Base-by-base conservation (phyloP, 306 rosid genomes). In the Vigna hirtella region DNA sequence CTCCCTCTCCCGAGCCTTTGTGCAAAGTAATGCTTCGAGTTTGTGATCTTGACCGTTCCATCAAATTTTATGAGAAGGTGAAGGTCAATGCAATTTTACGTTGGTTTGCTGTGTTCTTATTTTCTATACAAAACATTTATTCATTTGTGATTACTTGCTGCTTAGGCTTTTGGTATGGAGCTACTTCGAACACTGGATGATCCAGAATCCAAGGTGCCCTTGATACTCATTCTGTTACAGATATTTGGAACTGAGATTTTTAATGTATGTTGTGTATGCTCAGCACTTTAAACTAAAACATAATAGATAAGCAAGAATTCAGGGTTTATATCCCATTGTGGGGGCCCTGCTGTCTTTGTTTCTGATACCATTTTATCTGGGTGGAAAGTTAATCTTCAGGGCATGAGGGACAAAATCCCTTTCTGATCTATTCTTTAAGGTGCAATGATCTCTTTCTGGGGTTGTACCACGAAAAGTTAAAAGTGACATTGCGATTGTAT, bases 11-110 rank as follows among this genome's bases (percentile, higher is more conserved):
- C 12, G 99, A 96, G 81, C 98, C 99, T 53, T 76, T 96, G 76
- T 93, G 94, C 77, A 91, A 93, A 96, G 96, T 96, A 79, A 96
- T 96, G 99, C 96, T 96, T 83, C 94, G 96, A 36, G 98, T 91
- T 5, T 97, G 98, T 16, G 96, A 93, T 81, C 98, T 96, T 80
- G 93, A 90, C 58, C 98, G 93, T 68, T 96, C 99, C 82, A 86
- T 93, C 57, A 78, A 89, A 63, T 96, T 93, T 81, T 96, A 96
- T 81, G 93, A 91, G 87, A 93, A 89, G 99, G 98, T 93, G 76
- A 80, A 87, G 76, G 32, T 80, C 61, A 22, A 55, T 16, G 49
- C 79, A 64, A 47, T 65, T 72, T 58, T 50, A 45, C 53, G 66
- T 59, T 85, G 74, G 30, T 48, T 67, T 76, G 16, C 12, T 43